A percentile compares a stretch with the other conserved stretches of the same genome.
phyloP scores from a whole-genome alignment of 2,329 filamentous ascomycete genomes.

The Penicillium sp. region DNA sequence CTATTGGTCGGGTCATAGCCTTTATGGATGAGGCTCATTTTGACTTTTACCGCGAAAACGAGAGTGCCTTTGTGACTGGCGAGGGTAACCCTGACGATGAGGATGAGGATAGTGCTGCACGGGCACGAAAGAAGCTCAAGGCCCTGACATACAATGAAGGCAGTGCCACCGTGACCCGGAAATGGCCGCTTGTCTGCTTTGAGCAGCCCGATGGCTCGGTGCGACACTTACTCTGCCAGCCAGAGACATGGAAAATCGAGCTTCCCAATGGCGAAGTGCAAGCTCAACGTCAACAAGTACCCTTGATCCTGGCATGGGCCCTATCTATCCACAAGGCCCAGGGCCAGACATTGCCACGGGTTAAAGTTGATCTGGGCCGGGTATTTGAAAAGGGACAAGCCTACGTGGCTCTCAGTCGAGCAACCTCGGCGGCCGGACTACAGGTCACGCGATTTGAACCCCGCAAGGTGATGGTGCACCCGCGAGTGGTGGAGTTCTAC shows the following conservation, averaged over 20 bases:
- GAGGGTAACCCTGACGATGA: constrained; percentile 41
- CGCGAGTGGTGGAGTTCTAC: constrained; percentile 80
- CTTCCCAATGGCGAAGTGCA: constrained; percentile 92
- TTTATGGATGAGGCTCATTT: constrained; percentile 69
- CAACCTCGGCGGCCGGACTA: constrained; percentile 77
- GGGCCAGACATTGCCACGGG: constrained; percentile 85
- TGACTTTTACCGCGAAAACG: constrained; percentile 53
- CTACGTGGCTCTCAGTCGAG: constrained; percentile 91
- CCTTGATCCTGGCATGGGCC: constrained; percentile 92
- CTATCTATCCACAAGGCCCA: constrained; percentile 97
- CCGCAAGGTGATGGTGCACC: constrained; percentile 88
- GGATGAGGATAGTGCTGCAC: constrained; percentile 39
- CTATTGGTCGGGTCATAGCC: constrained; percentile 73
- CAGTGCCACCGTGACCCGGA: constrained; percentile 46
- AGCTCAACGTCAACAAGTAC: constrained; percentile 74
- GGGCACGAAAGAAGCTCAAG: constrained; percentile 53
- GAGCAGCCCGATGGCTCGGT: constrained; percentile 69
- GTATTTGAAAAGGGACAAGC: constrained; percentile 98
- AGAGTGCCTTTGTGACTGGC: constrained; percentile 50
- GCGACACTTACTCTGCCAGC: constrained; percentile 71
- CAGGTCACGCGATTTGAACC: constrained; percentile 87
- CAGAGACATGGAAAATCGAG: constrained; percentile 94
- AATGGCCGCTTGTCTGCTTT: constrained; percentile 83
- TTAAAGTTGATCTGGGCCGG: constrained; percentile 86
- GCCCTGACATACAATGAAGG: constrained; percentile 46